Evolutionary conservation across 2,329 filamentous ascomycete species (phyloP).

Genomic region (Fusarium sp.): DNA sequence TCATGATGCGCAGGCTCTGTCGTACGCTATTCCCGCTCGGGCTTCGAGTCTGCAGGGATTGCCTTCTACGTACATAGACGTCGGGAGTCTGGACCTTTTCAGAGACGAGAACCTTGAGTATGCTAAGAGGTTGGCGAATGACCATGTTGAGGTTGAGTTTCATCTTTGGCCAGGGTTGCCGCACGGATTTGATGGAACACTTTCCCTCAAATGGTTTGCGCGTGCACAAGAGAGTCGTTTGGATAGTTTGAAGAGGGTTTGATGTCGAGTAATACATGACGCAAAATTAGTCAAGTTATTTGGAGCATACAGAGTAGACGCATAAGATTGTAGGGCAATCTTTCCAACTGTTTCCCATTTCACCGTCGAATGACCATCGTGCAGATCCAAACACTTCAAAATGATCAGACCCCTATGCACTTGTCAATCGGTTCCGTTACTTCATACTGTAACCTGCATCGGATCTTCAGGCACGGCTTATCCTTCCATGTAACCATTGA

Average conservation of each 20-base stretch:
- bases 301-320: too few species aligned
- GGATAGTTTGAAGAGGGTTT: conserved; percentile 18
- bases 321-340: too few species aligned
- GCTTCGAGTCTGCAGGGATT: conserved; percentile 48
- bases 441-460: too few species aligned
- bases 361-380: too few species aligned
- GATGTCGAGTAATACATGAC: not conserved
- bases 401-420: too few species aligned
- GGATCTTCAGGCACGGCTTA: too few species aligned
- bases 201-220: conserved; percentile 19
- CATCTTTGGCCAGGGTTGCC: conserved; percentile 58
- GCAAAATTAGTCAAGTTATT: too few species aligned
- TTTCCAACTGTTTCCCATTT: too few species aligned
- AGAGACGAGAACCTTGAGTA: conserved; percentile 19
- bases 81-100: conserved; percentile 57
- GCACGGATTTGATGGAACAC: conserved; percentile 52
- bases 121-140: conserved; percentile 9
- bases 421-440: too few species aligned
- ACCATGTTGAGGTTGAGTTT: conserved; percentile 51
- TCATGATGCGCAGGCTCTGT: conserved; percentile 11
- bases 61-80: conserved; percentile 56
- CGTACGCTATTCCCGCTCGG: conserved; percentile 46
- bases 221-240: conserved; percentile 14
- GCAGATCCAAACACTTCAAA: too few species aligned
- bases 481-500: too few species aligned